Base-by-base conservation (phyloP, 1,139 yeast genomes). In the Geotrichum restrictum region DNA sequence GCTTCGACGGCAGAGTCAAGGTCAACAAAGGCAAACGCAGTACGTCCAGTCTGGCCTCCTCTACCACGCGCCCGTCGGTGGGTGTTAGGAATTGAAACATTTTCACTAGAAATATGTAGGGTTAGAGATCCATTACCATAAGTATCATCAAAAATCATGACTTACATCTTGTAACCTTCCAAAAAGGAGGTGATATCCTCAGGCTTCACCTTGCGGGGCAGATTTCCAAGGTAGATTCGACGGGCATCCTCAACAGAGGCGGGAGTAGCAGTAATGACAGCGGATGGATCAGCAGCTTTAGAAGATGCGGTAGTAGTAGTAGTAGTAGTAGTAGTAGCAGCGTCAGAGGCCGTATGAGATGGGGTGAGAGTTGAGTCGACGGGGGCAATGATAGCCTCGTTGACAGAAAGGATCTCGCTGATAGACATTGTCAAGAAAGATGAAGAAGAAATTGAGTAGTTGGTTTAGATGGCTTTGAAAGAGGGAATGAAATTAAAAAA, bases 1-100 rank as follows among this genome's bases (percentile, higher is more conserved):
- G 85, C 85, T 54, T 71, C 76, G 29, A 77, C 82, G 16, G 68
- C 64, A 37, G 73, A 64, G n/a, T 66, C 70, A 59, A 84, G 80
- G 52, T 80, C 86, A 27, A 79, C 86, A 66, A 82, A 84, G 0
- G 85, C 56, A 45, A 38, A 53, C 31, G 16, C 34, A 19, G 38
- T 39, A 43, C 55, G 38, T 11, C 45, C 33, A 16, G 38, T 11
- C 8, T 14, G 38, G 34, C 33, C 45, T n/a, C 37, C 46, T 18
- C 29, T 31, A 10, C 46, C 45, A 16, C 36, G 34, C 29, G 37
- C n/a, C 2, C 45, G 52, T 34, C 43, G 36, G 10, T 51, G 49
- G 39, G 42, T 37, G 24, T 57, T 51, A 18, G 58, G 60, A 14
- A 59, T 48, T 14, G 56, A 38, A 29, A 61, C 56, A 18, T 52